Conservation (phyloP, 192 early-diverging fungal species). For the Backusella tarrabulga region DNA sequence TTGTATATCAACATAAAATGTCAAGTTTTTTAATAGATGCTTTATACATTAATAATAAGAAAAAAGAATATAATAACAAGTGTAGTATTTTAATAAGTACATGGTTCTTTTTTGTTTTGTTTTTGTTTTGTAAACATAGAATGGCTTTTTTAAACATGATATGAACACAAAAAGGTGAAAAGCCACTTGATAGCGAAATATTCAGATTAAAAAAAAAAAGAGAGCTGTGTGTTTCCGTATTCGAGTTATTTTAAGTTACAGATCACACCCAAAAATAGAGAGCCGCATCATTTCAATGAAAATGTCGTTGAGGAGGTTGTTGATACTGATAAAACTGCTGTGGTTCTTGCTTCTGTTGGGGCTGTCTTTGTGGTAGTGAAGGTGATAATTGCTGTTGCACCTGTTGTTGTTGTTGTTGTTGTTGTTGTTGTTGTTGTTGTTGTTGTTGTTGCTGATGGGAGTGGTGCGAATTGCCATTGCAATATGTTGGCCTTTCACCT, state of each 20-base stretch:
- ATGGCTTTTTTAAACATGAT: background rate
- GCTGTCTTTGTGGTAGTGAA: background rate
- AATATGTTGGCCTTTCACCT: background rate
- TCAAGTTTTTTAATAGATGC: no score
- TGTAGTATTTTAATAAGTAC: no score
- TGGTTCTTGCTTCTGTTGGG: background rate
- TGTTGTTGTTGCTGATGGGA: background rate
- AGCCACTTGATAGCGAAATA: background rate
- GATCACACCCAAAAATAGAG: background rate
- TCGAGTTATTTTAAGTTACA: background rate
- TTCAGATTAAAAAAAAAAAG: background rate
- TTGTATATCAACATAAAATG: no score
- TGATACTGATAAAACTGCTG: background rate
- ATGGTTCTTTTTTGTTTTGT: no score
- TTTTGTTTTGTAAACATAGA: no score
- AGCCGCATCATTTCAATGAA: background rate
- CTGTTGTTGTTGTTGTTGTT: background rate
- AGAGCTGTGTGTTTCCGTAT: background rate
- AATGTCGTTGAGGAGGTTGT: background rate
- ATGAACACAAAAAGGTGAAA: background rate
- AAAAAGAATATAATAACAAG: no score
- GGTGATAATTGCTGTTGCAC: background rate
- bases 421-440: background rate
- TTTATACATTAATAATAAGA: no score
- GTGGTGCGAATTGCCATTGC: background rate